These are phyloP conservation scores for Pistacia vera DNA, from an alignment of 345 rosid species.

Conservation along the genomic window DNA sequence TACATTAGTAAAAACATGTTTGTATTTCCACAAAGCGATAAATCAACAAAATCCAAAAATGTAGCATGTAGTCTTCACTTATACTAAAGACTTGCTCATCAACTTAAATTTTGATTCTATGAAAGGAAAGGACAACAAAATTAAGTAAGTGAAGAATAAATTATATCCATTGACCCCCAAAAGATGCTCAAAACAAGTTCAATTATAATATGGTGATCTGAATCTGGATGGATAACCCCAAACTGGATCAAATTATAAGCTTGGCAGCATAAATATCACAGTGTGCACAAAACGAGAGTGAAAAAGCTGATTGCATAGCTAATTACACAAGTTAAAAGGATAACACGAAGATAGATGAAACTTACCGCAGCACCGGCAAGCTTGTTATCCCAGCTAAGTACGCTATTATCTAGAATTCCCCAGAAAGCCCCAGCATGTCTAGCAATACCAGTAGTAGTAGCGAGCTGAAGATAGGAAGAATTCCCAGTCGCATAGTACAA, in stretches of 20 bases:
- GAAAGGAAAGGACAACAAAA: background rate
- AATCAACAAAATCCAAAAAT: too few species aligned
- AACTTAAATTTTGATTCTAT: background rate
- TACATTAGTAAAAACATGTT: too few species aligned
- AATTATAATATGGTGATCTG: background rate
- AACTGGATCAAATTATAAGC: background rate
- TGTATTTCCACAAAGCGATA: too few species aligned
- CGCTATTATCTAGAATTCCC: slow-evolving; percentile 92
- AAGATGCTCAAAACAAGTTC: background rate
- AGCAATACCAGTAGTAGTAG: slow-evolving; percentile 71
- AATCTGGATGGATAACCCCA: background rate
- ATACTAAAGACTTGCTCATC: background rate
- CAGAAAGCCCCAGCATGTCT: slow-evolving; percentile 93
- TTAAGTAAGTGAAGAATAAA: background rate
- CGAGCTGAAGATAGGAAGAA: slow-evolving; percentile 66
- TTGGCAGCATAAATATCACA: background rate
- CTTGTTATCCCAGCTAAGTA: slow-evolving; percentile 98
- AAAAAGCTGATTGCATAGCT: background rate
- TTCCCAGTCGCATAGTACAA: slow-evolving; percentile 94
- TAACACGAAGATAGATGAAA: slow-evolving; percentile 11
- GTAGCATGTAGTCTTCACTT: too few species aligned
- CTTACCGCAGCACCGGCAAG: slow-evolving; percentile 93
- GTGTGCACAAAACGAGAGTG: background rate
- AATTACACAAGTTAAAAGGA: slow-evolving; percentile 8
- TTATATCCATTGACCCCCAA: background rate